Conservation (phyloP, 1,139 yeast species). For the Candida gigantensis region DNA sequence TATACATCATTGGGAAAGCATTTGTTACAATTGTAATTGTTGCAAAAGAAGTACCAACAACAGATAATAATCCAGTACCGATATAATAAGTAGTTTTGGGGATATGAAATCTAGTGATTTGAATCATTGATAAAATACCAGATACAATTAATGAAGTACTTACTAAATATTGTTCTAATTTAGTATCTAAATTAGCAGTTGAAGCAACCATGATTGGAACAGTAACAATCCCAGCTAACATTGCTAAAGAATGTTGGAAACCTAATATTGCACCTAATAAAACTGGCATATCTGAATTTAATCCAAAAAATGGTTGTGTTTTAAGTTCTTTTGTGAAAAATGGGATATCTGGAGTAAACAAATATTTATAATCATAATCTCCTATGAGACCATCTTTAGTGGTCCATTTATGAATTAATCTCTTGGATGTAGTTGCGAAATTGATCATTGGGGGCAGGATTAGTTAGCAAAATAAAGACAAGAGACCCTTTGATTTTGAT, state of each 20-base stretch:
- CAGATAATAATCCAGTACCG: slow-evolving; percentile 86
- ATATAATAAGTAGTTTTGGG: slow-evolving; percentile 70
- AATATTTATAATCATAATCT: slow-evolving; percentile 75
- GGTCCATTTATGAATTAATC: slow-evolving; percentile 48
- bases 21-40: slow-evolving; percentile 77
- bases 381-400: slow-evolving; percentile 80
- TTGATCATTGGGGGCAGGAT: slow-evolving; percentile 8
- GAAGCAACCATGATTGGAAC: slow-evolving; percentile 74
- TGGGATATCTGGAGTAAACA: slow-evolving; percentile 81
- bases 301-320: slow-evolving; percentile 66
- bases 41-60: slow-evolving; percentile 88
- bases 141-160: slow-evolving; percentile 75
- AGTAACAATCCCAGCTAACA: slow-evolving; percentile 90
- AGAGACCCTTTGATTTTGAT: too few relatives aligned
- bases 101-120: slow-evolving; percentile 79
- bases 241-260: slow-evolving; percentile 82
- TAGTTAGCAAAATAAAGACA: too few relatives aligned
- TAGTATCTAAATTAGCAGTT: slow-evolving; percentile 56
- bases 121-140: slow-evolving; percentile 72
- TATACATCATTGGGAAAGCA: slow-evolving; percentile 80
- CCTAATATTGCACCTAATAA: slow-evolving; percentile 75
- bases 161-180: slow-evolving; percentile 66
- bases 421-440: slow-evolving; percentile 20
- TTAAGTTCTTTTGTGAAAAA: slow-evolving; percentile 53
- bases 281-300: slow-evolving; percentile 77